Percentiles rank a stretch among this genome's conserved stretches.
Conservation (phyloP, 2,329 filamentous ascomycete genomes). For the Grosmannia penicillata region DNA sequence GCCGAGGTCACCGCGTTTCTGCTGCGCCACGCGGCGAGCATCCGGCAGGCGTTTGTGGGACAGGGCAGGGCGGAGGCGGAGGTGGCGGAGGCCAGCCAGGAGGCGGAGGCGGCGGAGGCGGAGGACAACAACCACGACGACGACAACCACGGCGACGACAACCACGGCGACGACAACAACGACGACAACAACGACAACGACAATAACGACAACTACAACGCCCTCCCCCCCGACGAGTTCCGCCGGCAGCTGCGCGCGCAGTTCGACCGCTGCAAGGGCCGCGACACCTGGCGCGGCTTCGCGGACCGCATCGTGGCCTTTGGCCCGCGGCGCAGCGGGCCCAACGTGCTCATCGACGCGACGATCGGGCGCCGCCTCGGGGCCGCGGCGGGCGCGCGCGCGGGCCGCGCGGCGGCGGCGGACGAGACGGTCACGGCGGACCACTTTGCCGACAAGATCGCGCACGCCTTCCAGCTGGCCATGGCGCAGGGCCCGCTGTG, state of each 20-base stretch:
- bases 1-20: constrained; percentile 70
- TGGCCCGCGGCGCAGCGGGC: constrained; percentile 69
- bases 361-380: constrained; percentile 58
- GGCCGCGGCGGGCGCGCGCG: constrained; percentile 48
- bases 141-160: constrained; percentile 20
- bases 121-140: constrained; percentile 16
- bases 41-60: constrained; percentile 28
- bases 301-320: constrained; percentile 80
- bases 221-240: constrained; percentile 62
- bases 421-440: constrained; percentile 39
- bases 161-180: constrained; percentile 25
- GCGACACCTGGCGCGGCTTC: constrained; percentile 59
- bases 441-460: constrained; percentile 79
- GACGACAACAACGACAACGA: constrained; percentile 24
- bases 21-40: constrained; percentile 62
- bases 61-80: constrained; percentile 15
- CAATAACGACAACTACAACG: constrained; percentile 42
- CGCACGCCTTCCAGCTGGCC: constrained; percentile 87
- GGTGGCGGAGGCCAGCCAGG: constrained; percentile 11
- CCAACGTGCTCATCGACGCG: constrained; percentile 78
- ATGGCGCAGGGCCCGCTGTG: constrained; percentile 82
- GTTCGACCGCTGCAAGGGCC: constrained; percentile 56
- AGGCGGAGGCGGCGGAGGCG: constrained; percentile 22
- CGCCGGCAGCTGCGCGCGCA: constrained; percentile 52
- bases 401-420: constrained; percentile 19